A percentile compares a stretch with the other conserved stretches of the same genome.
Evolutionary conservation across 495 filamentous ascomycete genomes (phyloP).

Genomic region (Penicillium lividum): DNA sequence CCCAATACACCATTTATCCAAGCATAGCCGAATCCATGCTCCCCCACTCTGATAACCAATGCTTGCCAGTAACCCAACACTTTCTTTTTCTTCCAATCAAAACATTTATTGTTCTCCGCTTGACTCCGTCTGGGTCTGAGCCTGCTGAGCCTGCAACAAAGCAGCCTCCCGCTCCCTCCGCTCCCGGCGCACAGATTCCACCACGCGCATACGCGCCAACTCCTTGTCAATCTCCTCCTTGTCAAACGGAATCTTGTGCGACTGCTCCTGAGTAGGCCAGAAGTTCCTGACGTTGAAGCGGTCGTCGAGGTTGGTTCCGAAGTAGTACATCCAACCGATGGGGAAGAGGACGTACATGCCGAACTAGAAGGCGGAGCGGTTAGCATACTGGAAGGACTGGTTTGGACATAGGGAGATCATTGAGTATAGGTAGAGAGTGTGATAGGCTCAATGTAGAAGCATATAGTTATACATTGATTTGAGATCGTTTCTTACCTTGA

Average conservation of each 20-base stretch:
- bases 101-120: constrained; percentile 9
- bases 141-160: constrained; percentile 42
- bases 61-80: not conserved
- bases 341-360: constrained; percentile 98
- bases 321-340: constrained; percentile 99
- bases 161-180: constrained; percentile 57
- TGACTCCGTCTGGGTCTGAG: constrained; percentile 30
- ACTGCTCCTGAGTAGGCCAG: constrained; percentile 86
- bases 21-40: not conserved
- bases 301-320: constrained; percentile 95
- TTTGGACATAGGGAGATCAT: not conserved
- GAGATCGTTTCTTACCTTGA: constrained; percentile 66
- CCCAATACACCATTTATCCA: not conserved
- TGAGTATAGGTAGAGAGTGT: not conserved
- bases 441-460: not conserved
- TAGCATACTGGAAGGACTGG: not conserved
- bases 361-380: constrained; percentile 58
- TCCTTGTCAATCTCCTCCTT: constrained; percentile 82
- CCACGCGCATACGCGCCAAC: constrained; percentile 66
- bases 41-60: not conserved
- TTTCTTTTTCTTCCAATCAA: not conserved
- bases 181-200: constrained; percentile 44
- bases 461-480: not conserved
- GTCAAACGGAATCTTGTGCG: constrained; percentile 86
- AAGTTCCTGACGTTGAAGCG: constrained; percentile 87